Base-by-base conservation (phyloP, 345 rosid genomes). In the Salix purpurea region DNA sequence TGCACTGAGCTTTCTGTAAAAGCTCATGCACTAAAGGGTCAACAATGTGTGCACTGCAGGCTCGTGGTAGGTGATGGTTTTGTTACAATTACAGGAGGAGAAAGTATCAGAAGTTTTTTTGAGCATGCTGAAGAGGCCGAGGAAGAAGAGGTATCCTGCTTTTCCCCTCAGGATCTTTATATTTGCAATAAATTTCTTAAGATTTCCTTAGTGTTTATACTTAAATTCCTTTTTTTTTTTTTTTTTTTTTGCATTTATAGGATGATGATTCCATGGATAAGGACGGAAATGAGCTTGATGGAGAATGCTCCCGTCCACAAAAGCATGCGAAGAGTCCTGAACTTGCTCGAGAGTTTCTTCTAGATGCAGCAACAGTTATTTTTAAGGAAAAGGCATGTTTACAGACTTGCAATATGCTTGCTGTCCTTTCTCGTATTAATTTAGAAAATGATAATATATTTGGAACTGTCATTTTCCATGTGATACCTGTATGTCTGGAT, bases 291-390 rank as follows among this genome's bases (percentile, higher is more conserved):
- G 99, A 93, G 78, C 87, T 96, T 65, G 99, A 96, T 89, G 98
- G 92, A 73, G 98, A 96, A 79, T 93, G 99, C 86, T 90, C 89
- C 76, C 98, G 96, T 83, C 97, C 99, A 48, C 99, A 96, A 82
- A 92, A 96, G 87, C 99, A 96, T 81, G 99, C 97, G 65, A 96
- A 96, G 90, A 96, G 98, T 91, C 98, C 98, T 74, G 99, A 96
- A 86, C 99, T 93, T 86, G 99, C 99, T 84, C 93, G 99, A 84
- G 99, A 96, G 84, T 96, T 96, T 89, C 99, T 96, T 83, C 88
- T 96, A 42, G 99, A 96, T 89, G 96, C 98, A 46, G 98, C 98
- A 67, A 83, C 94, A 10, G 94, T 96, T 74, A 92, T 96, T 76
- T 96, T 96, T 72, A 96, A 96, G 87, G 99, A 96, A 82, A 97